These are phyloP conservation scores for Cucurbita pepo DNA, from an alignment of 306 rosid genomes.

Conservation along the genomic window DNA sequence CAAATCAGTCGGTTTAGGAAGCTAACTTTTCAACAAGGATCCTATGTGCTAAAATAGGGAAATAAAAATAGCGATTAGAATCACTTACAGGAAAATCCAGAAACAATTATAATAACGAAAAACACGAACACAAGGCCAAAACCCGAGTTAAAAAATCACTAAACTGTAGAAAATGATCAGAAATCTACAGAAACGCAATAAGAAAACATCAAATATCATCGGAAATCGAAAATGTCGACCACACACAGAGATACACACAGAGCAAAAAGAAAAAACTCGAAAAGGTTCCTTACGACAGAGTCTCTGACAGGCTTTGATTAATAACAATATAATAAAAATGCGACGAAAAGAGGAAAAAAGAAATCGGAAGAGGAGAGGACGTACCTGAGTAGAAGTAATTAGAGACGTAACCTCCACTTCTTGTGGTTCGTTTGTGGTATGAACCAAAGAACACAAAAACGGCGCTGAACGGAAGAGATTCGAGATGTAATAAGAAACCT, in stretches of 20 bases:
- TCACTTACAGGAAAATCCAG: background rate
- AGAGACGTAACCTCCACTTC: background rate
- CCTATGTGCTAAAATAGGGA: background rate
- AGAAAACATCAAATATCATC: background rate
- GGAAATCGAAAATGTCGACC: background rate
- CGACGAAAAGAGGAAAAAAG: background rate
- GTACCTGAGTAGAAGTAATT: slow-evolving; percentile 5
- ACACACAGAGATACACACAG: background rate
- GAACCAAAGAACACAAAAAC: background rate
- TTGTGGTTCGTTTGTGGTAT: background rate
- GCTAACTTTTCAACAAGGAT: background rate
- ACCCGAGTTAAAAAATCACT: too few relatives aligned
- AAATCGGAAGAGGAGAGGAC: background rate
- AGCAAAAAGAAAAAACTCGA: background rate
- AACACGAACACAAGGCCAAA: background rate
- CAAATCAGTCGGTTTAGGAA: slow-evolving; percentile 9
- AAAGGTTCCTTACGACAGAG: background rate
- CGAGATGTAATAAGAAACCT: background rate
- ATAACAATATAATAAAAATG: background rate
- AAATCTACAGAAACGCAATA: background rate
- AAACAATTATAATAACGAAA: background rate
- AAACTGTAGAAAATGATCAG: background rate
- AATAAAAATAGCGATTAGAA: background rate
- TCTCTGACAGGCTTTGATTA: background rate
- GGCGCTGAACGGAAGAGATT: background rate